Evolutionary conservation across 176 grass and related monocot species (phyloP).

Genomic region (Triticum aestivum): IWGSC_CS_RefSeq_v2.1 NC_057812.1:6661126-6661625

Average conservation of each 20-base stretch:
- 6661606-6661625: not conserved
- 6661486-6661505: constrained; percentile 24
- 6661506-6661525: constrained; percentile 6
- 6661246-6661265: constrained; percentile 16
- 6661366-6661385: constrained; percentile 16
- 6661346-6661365: not conserved
- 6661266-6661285: constrained; percentile 28
- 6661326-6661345: not conserved
- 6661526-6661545: constrained; percentile 26
- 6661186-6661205: not conserved
- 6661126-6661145: not conserved
- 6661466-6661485: not conserved
- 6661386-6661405: no score
- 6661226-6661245: not conserved
- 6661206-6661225: constrained; percentile 19
- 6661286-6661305: constrained; percentile 32
- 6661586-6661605: not conserved
- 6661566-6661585: not conserved
- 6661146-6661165: constrained; percentile 11
- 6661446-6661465: not conserved
- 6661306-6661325: constrained; percentile 37
- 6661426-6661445: constrained; percentile 11
- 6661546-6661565: constrained; percentile 8
- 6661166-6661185: not conserved
- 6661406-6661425: not conserved